Base-by-base conservation (phyloP, 192 early-diverging fungal species). In the Gaertneriomyces semiglobifer region DNA sequence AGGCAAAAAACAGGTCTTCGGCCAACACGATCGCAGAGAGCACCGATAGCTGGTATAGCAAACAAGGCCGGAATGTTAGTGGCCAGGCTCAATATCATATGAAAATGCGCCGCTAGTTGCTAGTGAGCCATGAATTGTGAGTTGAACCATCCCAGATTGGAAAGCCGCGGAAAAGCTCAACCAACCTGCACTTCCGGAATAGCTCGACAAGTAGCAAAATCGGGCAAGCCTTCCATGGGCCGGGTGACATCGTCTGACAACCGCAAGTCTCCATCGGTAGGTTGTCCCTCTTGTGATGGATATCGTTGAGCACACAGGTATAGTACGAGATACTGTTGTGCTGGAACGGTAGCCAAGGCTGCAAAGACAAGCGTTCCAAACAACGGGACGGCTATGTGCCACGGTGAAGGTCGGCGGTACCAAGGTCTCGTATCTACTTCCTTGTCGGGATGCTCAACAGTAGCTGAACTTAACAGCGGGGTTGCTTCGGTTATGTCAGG, bases 1-100 rank as follows among this genome's bases (percentile, higher is more conserved):
- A 78, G 18, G 41, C 75, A 44, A 42, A 81, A 45, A 11, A 78
- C 25, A 9, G 74, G 73, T n/a, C 50, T 44, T 19, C 79, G 65
- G 18, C 79, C 79, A 25, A 73, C 48, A 11, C 71, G 58, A 54
- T 81, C 79, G 45, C 68, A 65, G 6, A 81, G 62, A 4, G 58
- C 43, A 12, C 75, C 76, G 51, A 71, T 56, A 4, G 75, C 44
- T 14, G 79, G 79, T 11, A 55, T 62, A 7, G 74, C 38, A 18
- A 81, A 50, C 25, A 81, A 54, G 18, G 74, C 71, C 19, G 79
- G 79, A 0, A 75, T 41, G 19, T 51, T 56, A 18, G 66, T 65
- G 18, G 60, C 63, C 20, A 80, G 74, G 7, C 50, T 57, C 9
- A 80, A 45, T 3, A 59, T 60, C 63, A 77, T 73, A 7, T 51